These are phyloP conservation scores for Hericium coralloides DNA, from an alignment of 768 basidiomycete genomes.

Conservation along the genomic window DNA sequence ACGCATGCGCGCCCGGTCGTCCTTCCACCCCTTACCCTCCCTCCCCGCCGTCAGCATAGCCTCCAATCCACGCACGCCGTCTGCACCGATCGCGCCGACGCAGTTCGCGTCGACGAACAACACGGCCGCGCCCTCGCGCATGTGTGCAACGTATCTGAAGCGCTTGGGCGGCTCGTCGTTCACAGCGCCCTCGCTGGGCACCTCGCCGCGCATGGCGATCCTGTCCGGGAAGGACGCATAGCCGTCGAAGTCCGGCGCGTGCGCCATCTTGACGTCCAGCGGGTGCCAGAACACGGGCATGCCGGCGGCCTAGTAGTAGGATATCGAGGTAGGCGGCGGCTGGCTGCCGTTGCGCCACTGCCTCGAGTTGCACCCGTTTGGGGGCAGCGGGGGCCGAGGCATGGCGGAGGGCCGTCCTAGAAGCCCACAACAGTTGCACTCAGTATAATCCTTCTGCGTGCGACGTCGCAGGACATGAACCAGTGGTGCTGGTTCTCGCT, in stretches of 20 bases:
- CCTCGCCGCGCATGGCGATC: slow-evolving; percentile 75
- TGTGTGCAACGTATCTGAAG: slow-evolving; percentile 90
- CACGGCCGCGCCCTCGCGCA: slow-evolving; percentile 87
- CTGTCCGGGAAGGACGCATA: slow-evolving; percentile 81
- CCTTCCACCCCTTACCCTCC: slow-evolving; percentile 76
- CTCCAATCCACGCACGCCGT: slow-evolving; percentile 78
- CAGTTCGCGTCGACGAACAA: slow-evolving; percentile 90
- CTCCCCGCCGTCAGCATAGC: slow-evolving; percentile 69
- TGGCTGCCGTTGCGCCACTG: slow-evolving; percentile 77
- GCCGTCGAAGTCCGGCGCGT: slow-evolving; percentile 71
- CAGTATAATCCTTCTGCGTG: too few species aligned
- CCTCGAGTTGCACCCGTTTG: slow-evolving; percentile 36
- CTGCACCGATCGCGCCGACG: slow-evolving; percentile 61
- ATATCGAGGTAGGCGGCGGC: slow-evolving; percentile 80
- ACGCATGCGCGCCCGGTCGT: slow-evolving; percentile 71
- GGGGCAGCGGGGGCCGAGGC: too few species aligned
- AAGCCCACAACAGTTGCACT: too few species aligned
- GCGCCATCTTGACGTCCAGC: slow-evolving; percentile 89
- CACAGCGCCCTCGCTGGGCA: slow-evolving; percentile 65
- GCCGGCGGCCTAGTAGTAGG: slow-evolving; percentile 92
- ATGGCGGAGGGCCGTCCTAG: too few species aligned
- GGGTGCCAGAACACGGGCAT: slow-evolving; percentile 89
- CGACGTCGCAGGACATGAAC: too few species aligned
- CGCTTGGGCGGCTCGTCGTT: slow-evolving; percentile 91
- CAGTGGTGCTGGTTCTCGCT: too few species aligned